Evolutionary conservation across 106 monocot species (phyloP).

Genomic region (Platanthera zijinensis): DNA sequence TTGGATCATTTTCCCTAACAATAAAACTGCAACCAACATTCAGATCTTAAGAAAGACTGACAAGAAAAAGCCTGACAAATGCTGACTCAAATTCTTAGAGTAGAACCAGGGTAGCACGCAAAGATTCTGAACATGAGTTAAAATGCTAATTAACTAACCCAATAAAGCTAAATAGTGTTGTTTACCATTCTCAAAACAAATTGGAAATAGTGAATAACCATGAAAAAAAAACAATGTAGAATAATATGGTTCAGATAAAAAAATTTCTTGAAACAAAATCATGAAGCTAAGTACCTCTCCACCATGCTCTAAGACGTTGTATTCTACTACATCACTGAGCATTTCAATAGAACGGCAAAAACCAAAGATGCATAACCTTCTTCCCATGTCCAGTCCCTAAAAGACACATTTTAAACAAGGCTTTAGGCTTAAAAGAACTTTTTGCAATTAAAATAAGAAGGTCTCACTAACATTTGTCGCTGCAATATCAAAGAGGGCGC

Average conservation of each 20-base stretch:
- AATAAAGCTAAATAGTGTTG: background rate
- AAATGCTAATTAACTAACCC: background rate
- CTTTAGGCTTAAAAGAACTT: background rate
- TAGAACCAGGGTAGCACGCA: background rate
- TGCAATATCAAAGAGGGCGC: slow-evolving; percentile 94
- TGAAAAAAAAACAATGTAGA: background rate
- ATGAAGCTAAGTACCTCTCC: slow-evolving; percentile 59
- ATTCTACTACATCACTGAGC: slow-evolving; percentile 92
- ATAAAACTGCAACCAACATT: background rate
- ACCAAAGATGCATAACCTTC: slow-evolving; percentile 94
- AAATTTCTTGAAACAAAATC: background rate
- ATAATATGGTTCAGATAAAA: background rate
- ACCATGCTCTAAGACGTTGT: slow-evolving; percentile 89
- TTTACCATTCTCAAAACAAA: background rate
- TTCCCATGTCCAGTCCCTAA: slow-evolving; percentile 78
- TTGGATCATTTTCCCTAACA: background rate
- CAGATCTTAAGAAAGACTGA: background rate
- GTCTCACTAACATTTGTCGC: slow-evolving; percentile 79
- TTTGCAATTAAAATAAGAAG: background rate
- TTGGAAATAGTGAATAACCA: background rate
- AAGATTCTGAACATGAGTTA: background rate
- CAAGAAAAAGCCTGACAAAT: background rate
- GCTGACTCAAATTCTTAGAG: background rate
- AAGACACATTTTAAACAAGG: slow-evolving; percentile 2
- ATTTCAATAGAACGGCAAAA: slow-evolving; percentile 97